Evolutionary conservation across 2,329 filamentous ascomycete species (phyloP), one percentile per base, ranked within the genome.

Genomic region (Ceratocystis variospora): DNA sequence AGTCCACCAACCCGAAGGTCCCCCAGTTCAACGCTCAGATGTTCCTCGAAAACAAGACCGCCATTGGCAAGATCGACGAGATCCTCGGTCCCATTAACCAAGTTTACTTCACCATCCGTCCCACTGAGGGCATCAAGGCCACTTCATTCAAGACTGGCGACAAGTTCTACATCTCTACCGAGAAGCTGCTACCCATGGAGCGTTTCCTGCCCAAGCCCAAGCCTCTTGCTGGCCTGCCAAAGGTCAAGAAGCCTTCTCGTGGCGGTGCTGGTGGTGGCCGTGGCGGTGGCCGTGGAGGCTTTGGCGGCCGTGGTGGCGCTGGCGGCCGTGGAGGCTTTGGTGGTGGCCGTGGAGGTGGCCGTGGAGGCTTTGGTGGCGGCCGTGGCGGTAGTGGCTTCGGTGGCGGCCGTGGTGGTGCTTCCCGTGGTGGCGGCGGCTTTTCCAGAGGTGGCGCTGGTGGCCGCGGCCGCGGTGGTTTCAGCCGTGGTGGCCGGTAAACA

Each of bases 11-110:
- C 81, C 81, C 88, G 72, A 97, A 97, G 80, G 88, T 99, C 70
- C 94, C 94, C 69, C 96, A 96, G 81, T 99, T 99, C 87, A 97
- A 96, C 81, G 94, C 94, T 69, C 91, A 91, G 71, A 96, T 99
- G 77, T 99, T 94, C 80, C 87, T 97, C 73, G 93, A 97, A 83
- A 99, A 97, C 82, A 99, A 97, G 87, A 93, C 89, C 59, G 81
- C 88, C 69, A 85, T 99, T 76, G 94, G 94, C 77, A 97, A 97
- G 79, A 89, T 99, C 75, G 94, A 99, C 79, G 94, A 99, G 80
- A 89, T 99, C 71, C 87, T 99, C 71, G 94, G 94, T 67, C 93
- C 94, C 70, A 89, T 99, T 78, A 97, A 96, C 82, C 88, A 96
- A 78, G 90, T 97, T 73, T 96, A 88, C 81, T 99, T 99, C 82